Evolutionary conservation across 768 basidiomycete species (phyloP), one percentile per base, ranked within the genome.

Genomic region (Tricholomella constricta): DNA sequence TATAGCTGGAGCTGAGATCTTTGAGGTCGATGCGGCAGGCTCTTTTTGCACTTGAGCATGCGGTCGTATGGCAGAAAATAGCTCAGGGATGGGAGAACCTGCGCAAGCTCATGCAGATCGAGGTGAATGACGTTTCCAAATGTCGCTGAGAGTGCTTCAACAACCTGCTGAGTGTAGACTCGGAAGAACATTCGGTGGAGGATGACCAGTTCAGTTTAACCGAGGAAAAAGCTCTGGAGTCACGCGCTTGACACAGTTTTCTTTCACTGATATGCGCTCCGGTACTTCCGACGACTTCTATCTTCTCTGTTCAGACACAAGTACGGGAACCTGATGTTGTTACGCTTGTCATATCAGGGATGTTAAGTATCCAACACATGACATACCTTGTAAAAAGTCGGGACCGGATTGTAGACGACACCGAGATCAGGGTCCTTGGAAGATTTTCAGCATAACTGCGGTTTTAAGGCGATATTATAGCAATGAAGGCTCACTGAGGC

Each of bases 341-440:
- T 59, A 41, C 68, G 69, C 31, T 8, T 2, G 11, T 31, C 12
- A 29, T n/a, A 9, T 12, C 2, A 4, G 38, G 10, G 17, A 4
- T 10, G 36, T 2, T 14, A 25, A 20, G 6, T 25, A 32, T 9
- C 34, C 37, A 20, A n/a, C n/a, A 20, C 5, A 17, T 27, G n/a
- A 43, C 40, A 8, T 48, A 60, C 59, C 22, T 52, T 69, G 63
- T 69, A 74, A 20, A 66, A 49, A 34, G 69, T 72, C 10, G 59
- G 63, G 19, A 68, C 60, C 2, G 72, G 70, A 52, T 68, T 55
- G 58, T 76, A 78, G 52, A 77, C 73, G 54, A 77, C 65, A 7
- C 69, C 69, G 43, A 78, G 59, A 25, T 72, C 71, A 25, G 74
- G 74, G 49, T 77, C 75, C 62, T 48, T 51, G 27, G 7, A 37